phyloP scores from a whole-genome alignment of 305 asterid species.

The Solanum hybrid region DNA sequence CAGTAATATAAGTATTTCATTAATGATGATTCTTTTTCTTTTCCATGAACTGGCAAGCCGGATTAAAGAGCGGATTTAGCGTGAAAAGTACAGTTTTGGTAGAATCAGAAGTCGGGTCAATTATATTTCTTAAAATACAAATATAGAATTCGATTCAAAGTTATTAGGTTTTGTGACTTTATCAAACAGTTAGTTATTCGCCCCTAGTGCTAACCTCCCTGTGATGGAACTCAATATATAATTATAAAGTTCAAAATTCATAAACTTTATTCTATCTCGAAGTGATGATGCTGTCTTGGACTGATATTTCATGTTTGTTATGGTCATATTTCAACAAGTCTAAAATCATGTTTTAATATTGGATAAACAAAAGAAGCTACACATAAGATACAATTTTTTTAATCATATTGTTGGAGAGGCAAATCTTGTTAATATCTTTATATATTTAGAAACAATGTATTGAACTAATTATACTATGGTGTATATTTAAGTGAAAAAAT shows the following conservation, averaged over 20 bases:
- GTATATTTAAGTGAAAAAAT: neutral
- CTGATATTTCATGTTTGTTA: neutral
- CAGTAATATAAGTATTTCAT: neutral
- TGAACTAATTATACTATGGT: neutral
- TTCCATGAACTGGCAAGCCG: too few species aligned
- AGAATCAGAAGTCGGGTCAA: neutral
- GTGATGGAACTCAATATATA: neutral
- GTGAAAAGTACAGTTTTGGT: neutral
- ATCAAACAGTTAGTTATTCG: neutral
- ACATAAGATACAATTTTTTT: neutral
- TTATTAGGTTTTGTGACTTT: neutral
- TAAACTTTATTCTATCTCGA: neutral
- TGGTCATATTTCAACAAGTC: neutral
- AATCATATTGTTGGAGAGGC: neutral
- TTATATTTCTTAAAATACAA: neutral
- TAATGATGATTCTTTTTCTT: neutral
- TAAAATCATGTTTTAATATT: too few species aligned
- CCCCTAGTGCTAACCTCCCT: neutral
- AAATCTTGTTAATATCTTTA: neutral
- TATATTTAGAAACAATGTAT: neutral
- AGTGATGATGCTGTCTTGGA: neutral
- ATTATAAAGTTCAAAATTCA: neutral
- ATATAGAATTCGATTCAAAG: neutral
- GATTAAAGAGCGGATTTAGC: neutral
- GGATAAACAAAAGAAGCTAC: neutral